Base-by-base conservation (phyloP, 352 stramenopile species). In the Phytopythium oedochilum region DNA sequence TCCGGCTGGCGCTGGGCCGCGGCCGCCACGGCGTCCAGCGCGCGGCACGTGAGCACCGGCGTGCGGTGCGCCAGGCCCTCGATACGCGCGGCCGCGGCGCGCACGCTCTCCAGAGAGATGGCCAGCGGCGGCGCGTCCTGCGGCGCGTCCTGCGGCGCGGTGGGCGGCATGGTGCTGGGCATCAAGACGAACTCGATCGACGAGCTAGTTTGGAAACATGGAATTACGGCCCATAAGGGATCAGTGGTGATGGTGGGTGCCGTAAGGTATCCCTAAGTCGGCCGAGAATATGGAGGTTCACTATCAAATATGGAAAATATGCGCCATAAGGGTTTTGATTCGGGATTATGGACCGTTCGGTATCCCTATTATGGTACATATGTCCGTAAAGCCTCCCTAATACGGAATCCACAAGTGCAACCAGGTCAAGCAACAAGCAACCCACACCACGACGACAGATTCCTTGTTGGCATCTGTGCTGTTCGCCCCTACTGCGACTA, bases 101-200 rank as follows among this genome's bases (percentile, higher is more conserved):
- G 68, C 17, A 91, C 60, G 47, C 66, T 80, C 42, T 56, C 66
- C 29, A 88, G 65, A 42, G 71, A 84, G 60, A 91, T 89, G 44
- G 74, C 76, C 64, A 88, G 86, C 47, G 34, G 47, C 47, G 48
- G n/a, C 14, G 34, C 23, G 17, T 32, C 28, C 29, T 44, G 29
- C 20, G 18, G 47, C 18, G 32, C 15, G 28, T n/a, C n/a, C n/a
- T n/a, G n/a, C n/a, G 17, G 14, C 11, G 14, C 8, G 40, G 39
- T 12, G 23, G 17, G 15, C 25, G 22, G 10, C 22, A 48, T 48
- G 22, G 20, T 46, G 40, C 40, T 46, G 39, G 29, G 29, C 29
- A 34, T 34, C 29, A 10, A 34, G n/a, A n/a, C n/a, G n/a, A n/a
- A n/a, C n/a, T n/a, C n/a, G n/a, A n/a, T n/a, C n/a, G n/a, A n/a